Conservation (phyloP, 352 stramenopile genomes). For the Blastocystis sp. region DNA sequence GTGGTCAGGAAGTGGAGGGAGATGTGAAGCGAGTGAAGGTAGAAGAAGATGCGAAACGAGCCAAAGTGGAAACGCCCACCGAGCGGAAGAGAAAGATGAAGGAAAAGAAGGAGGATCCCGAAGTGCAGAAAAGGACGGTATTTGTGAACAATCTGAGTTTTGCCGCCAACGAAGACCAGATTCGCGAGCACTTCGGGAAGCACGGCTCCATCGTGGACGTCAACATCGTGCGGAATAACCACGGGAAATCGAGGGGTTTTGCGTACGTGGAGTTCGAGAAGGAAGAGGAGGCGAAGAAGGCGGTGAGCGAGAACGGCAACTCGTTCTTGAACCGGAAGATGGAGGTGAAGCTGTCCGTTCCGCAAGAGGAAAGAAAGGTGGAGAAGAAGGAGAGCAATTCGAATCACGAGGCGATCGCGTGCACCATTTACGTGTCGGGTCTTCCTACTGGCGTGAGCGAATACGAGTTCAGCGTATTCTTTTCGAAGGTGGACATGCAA, state of each 20-base stretch:
- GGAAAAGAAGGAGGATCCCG: conserved; percentile 55
- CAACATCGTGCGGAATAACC: conserved; percentile 55
- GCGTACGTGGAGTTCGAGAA: conserved; percentile 82
- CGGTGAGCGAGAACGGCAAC: conserved; percentile 83
- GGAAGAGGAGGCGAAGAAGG: conserved; percentile 81
- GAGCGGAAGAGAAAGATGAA: conserved; percentile 16
- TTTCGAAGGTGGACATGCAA: conserved; percentile 22
- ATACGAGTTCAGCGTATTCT: conserved; percentile 69
- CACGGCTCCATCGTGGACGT: conserved; percentile 19
- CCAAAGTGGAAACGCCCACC: not conserved
- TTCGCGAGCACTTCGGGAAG: not conserved
- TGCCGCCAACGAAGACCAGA: conserved; percentile 13
- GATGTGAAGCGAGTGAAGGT: not conserved
- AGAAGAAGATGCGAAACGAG: conserved; percentile 11
- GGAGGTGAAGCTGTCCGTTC: conserved; percentile 61
- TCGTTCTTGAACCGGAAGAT: conserved; percentile 75
- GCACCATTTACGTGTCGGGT: conserved; percentile 63
- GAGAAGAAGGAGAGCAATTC: conserved; percentile 38
- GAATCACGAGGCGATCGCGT: not conserved
- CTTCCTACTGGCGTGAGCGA: conserved; percentile 38
- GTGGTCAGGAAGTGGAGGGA: not conserved
- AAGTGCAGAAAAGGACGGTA: conserved; percentile 37
- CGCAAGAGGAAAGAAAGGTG: conserved; percentile 54
- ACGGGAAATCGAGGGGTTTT: conserved; percentile 56
- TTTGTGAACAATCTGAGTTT: conserved; percentile 61